Conservation (phyloP, 108 stramenopile genomes). For the Cylindrotheca fusiformis region DNA sequence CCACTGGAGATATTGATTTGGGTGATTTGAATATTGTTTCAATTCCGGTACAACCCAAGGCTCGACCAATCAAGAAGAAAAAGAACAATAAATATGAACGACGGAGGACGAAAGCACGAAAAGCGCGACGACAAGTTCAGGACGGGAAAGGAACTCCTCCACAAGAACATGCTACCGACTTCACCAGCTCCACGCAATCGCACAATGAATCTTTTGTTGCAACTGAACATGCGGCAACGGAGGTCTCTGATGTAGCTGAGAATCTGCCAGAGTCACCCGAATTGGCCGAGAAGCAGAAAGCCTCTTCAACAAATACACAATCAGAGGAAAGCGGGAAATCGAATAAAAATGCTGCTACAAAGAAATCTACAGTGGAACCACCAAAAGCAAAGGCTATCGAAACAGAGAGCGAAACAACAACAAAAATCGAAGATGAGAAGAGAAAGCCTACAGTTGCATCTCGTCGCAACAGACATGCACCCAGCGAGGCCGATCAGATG, state of each 20-base stretch:
- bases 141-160: neutral
- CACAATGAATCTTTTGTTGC: neutral
- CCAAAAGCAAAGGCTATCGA: too few species aligned
- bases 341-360: neutral
- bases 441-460: neutral
- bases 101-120: slow-evolving; percentile 42
- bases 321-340: neutral
- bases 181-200: neutral
- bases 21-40: slow-evolving; percentile 51
- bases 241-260: too few species aligned
- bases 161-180: too few species aligned
- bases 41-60: slow-evolving; percentile 13
- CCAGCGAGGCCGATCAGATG: neutral
- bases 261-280: too few species aligned
- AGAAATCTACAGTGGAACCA: neutral
- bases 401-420: slow-evolving; percentile 41
- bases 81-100: slow-evolving; percentile 74
- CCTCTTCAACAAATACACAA: too few species aligned
- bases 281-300: too few species aligned
- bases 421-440: neutral
- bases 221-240: neutral
- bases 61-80: slow-evolving; percentile 32
- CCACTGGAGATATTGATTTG: too few species aligned
- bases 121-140: slow-evolving; percentile 4
- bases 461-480: slow-evolving; percentile 2